phyloP scores from a whole-genome alignment of 805 yeast genomes.

The Suhomyces canberraensis region DNA sequence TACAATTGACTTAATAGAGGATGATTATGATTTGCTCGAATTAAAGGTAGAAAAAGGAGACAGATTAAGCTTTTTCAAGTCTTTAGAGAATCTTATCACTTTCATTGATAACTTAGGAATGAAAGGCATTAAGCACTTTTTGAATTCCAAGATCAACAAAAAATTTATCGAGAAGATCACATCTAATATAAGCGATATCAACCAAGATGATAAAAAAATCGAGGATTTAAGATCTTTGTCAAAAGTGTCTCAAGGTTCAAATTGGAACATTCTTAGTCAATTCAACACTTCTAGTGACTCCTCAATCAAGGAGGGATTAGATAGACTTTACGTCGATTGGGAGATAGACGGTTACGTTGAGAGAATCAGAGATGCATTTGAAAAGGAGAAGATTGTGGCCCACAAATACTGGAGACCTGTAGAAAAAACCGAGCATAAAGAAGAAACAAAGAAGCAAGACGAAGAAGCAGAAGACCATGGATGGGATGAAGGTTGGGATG shows the following conservation, averaged over 20 bases:
- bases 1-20: conserved; percentile 5
- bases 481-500: conserved; percentile 30
- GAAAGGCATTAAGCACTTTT: conserved; percentile 21
- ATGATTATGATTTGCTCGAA: conserved; percentile 6
- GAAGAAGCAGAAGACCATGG: conserved; percentile 15
- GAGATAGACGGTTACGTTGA: conserved; percentile 31
- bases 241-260: conserved; percentile 15
- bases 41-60: not conserved
- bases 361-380: conserved; percentile 17
- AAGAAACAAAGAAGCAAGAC: conserved; percentile 2
- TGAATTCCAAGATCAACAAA: conserved; percentile 27
- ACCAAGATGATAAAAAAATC: conserved; percentile 17
- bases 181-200: conserved; percentile 24
- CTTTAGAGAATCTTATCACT: conserved; percentile 24
- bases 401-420: not conserved
- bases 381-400: conserved; percentile 1
- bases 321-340: conserved; percentile 30
- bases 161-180: conserved; percentile 27
- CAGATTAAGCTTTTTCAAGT: conserved; percentile 15
- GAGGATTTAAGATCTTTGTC: conserved; percentile 17
- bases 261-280: conserved; percentile 20
- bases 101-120: conserved; percentile 27
- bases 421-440: not conserved
- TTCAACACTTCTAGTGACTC: conserved; percentile 11
- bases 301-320: conserved; percentile 22